Base-by-base conservation (phyloP, 1,284 basidiomycete genomes). In the Cutaneotrichosporon dermatis region DNA sequence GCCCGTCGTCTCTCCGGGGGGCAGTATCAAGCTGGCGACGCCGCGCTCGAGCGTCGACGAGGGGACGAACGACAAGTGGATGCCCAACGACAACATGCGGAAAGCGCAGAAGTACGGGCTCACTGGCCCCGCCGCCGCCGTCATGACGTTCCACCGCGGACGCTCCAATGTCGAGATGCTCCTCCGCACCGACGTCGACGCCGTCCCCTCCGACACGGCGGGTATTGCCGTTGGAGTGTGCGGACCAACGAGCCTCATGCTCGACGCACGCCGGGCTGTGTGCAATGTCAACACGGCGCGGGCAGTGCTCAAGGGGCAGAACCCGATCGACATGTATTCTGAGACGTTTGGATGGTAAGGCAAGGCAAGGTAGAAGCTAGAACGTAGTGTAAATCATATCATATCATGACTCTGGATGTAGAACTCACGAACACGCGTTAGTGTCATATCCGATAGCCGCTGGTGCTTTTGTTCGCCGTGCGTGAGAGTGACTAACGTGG, bases 261-360 rank as follows among this genome's bases (percentile, higher is more conserved):
- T 65, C 35, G 64, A 63, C 39, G 60, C 65, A 3, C 52, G 65
- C 34, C 51, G 54, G n/a, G 69, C 69, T 2, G 66, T 69, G 5
- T 57, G 53, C 11, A 33, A 46, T 5, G 63, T 68, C 39, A 66
- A 67, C 52, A 62, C 61, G 5, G 53, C 64, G 7, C 25, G 44
- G 1, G 50, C 54, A 2, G 64, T 72, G 12, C 44, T 65, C 33
- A 49, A 57, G 6, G 70, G 70, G 15, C 69, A 72, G 42, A 59
- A 58, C n/a, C 40, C 50, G 13, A 60, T 72, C 43, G 54, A 61
- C 35, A 58, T 68, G 56, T 64, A 66, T 43, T 57, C 59, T n/a
- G 70, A 69, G 58, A 66, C 57, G 11, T 72, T 70, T 48, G 70
- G 70, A 42, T 72, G 67, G 67, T 72, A 61, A 42, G 25, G 25